Conservation (phyloP, 768 basidiomycete species). For the Mycena indigotica region DNA sequence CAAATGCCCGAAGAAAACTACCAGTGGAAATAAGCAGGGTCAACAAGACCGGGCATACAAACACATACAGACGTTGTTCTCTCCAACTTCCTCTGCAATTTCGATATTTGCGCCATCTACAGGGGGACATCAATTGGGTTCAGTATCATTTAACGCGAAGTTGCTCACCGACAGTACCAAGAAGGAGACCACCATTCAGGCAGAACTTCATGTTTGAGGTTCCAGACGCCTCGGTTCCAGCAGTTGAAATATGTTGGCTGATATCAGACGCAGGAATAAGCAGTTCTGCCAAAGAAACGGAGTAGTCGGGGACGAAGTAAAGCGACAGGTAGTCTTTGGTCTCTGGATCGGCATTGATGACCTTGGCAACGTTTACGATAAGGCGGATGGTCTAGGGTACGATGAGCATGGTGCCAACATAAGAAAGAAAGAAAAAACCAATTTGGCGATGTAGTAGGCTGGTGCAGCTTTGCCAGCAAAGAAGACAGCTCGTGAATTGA, state of each 20-base stretch:
- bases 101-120: constrained; percentile 93
- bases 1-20: constrained; percentile 89
- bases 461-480: constrained; percentile 98
- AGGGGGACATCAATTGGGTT: too few relatives aligned
- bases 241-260: constrained; percentile 95
- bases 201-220: constrained; percentile 91
- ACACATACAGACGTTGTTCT: constrained; percentile 84
- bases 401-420: neutral
- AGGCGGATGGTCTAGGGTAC: constrained; percentile 76
- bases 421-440: constrained; percentile 46
- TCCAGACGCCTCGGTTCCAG: constrained; percentile 88
- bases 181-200: constrained; percentile 83
- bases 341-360: constrained; percentile 84
- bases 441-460: constrained; percentile 91
- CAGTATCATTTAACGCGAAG: too few relatives aligned
- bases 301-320: constrained; percentile 97
- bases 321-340: constrained; percentile 84
- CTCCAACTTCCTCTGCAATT: constrained; percentile 94
- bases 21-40: neutral
- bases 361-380: constrained; percentile 84
- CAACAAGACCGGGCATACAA: too few relatives aligned
- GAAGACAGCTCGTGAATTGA: constrained; percentile 87
- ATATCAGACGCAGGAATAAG: constrained; percentile 93
- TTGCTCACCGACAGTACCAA: constrained; percentile 74
- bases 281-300: constrained; percentile 79